Base-by-base conservation (phyloP, 1,284 basidiomycete species). In the Farysia itapuensis region DNA sequence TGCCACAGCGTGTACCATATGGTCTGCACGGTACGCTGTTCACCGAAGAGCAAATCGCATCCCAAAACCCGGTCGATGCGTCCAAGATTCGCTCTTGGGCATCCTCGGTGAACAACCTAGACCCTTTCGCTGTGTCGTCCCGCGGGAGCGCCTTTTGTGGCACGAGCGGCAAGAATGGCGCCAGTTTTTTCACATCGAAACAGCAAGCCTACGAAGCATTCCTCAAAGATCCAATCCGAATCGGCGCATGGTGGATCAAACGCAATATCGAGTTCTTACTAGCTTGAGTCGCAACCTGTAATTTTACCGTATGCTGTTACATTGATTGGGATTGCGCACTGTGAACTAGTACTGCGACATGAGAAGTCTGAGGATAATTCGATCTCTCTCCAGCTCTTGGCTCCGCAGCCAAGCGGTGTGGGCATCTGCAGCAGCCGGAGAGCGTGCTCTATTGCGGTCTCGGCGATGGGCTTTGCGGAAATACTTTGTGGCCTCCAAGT, bases 1-100 rank as follows among this genome's bases (percentile, higher is more conserved):
- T 81, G 14, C 80, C 80, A 12, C 78, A 80, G 43, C 61, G 80
- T 30, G 77, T 78, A 1, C 77, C 77, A 1, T 77, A 78, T 33
- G 77, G 77, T 11, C 36, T 78, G 8, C 77, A 78, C 39, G 77
- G 77, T 6, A 69, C 68, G 25, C 75, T 74, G 37, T 74, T 78
- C 52, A 59, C 67, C 4, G 54, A 51, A 29, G 56, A 65, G 6
- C 65, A 78, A 54, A 66, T 78, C 19, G 39, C 51, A 13, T 32
- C 41, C 21, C 75, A 77, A 34, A 58, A 42, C 16, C 50, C 61
- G 5, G 42, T 68, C 36, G 48, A 49, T 15, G 28, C 47, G 1
- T 23, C 23, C 9, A 37, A 52, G 26, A 47, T 65, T 7, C 38
- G 63, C 4, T 54, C 39, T 35, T 65, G 63, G 63, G 60, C 60